Base-by-base conservation (phyloP, 2,329 filamentous ascomycete genomes). In the Drechslerella coelobrocha region DNA sequence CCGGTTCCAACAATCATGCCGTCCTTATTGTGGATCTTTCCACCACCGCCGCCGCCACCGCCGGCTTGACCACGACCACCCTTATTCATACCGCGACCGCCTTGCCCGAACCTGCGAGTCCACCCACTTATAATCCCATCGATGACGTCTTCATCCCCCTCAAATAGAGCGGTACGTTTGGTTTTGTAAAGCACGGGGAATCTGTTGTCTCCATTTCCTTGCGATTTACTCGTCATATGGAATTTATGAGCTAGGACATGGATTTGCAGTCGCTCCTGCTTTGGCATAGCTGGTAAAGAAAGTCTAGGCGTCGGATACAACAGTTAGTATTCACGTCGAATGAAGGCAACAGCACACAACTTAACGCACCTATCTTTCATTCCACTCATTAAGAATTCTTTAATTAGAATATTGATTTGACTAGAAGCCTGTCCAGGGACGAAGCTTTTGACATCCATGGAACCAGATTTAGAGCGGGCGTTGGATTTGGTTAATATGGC, bases 1-100 rank as follows among this genome's bases (percentile, higher is more conserved):
- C 87, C 86, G 1, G 85, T 91, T 51, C 93, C 94, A 1, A 97
- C 92, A 26, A 96, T 82, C 74, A 97, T 92, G 17, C 94, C 94
- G 76, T 97, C 90, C 71, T 84, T 85, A 74, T 94, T 91, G 1
- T 82, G 83, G 10, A 84, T 83, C 8, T 79, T 78, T 39, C 79
- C 79, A 24, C 79, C 80, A 45, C 78, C 75, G 31, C 19, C 37
- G 34, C 57, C 78, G 76, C 77, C 77, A 73, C 77, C 76, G 72
- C 75, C 60, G 52, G 77, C 76, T 23, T 74, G 74, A 61, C 78
- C 76, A 43, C 73, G 65, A 75, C 78, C 74, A 74, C 77, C 77
- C 73, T 83, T 48, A 78, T n/a, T n/a, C n/a, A n/a, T n/a, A n/a
- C n/a, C n/a, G n/a, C n/a, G n/a, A 9, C 75, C 76, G 37, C 84